Base-by-base conservation (phyloP, 2,329 filamentous ascomycete species). In the Nothophoma quercina region DNA sequence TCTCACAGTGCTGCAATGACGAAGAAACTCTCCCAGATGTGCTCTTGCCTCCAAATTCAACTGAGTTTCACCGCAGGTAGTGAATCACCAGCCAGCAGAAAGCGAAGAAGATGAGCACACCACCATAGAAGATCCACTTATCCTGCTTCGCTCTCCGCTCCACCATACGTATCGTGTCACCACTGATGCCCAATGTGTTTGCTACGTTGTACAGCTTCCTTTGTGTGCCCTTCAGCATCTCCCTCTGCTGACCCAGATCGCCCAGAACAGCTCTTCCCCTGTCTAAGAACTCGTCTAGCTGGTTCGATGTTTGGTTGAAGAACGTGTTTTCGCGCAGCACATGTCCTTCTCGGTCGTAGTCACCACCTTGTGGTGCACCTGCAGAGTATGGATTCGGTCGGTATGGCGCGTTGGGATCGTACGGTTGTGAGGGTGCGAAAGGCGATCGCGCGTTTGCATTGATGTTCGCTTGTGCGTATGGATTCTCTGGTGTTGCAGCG, bases 101-200 rank as follows among this genome's bases (percentile, higher is more conserved):
- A 29, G 84, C 70, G 67, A 98, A 90, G 75, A 99, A 99, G 28
- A 95, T 76, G 5, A 96, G 76, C 2, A 93, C 91, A 0, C 95
- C 92, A 0, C 80, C 89, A 83, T 89, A 90, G 74, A 99, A 99
- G 28, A 99, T 96, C 92, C 93, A 98, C 77, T 97, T 98, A 74
- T 99, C 95, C 79, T 98, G 90, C 74, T 87, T 89, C 42, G 95
- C 92, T 58, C 95, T 83, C 63, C 95, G 79, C 77, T 98, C 93
- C 33, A 99, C 89, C 91, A 95, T 98, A 38, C 95, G 87, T 60
- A 99, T 99, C 2, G 95, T 99, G 72, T 98, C 93, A 16, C 93
- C 93, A 68, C 90, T 96, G 54, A 99, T 85, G 0, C 95, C 95
- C 39, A 99, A 78, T 18, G 95, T 98, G 71, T 96, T 98, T 6